Evolutionary conservation across 2,329 filamentous ascomycete species (phyloP).

Genomic region (Drechslera avenae): DNA sequence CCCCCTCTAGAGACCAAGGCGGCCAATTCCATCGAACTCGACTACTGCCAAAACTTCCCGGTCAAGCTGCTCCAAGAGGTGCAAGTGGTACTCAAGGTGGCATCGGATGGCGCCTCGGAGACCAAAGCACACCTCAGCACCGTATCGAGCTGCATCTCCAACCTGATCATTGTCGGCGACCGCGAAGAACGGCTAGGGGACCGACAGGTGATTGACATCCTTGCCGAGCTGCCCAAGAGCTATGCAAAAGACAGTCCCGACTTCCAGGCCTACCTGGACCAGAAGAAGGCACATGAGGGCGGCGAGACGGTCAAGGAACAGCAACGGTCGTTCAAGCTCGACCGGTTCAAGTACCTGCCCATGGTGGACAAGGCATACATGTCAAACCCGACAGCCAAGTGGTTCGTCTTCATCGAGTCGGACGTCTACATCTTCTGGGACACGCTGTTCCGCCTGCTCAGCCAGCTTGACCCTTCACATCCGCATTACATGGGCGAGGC

Average conservation of each 20-base stretch:
- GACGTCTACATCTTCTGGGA: slow-evolving; percentile 49
- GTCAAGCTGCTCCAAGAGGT: slow-evolving; percentile 49
- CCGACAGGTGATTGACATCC: slow-evolving; percentile 55
- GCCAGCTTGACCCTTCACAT: slow-evolving; percentile 44
- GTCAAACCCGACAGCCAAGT: slow-evolving; percentile 43
- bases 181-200: slow-evolving; percentile 60
- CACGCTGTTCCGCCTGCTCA: slow-evolving; percentile 51
- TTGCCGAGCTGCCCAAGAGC: slow-evolving; percentile 57
- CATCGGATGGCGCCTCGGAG: slow-evolving; percentile 51
- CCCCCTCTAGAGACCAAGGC: slow-evolving; percentile 40
- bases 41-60: slow-evolving; percentile 51
- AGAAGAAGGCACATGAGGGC: slow-evolving; percentile 47
- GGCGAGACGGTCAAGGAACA: slow-evolving; percentile 54
- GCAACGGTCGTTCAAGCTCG: slow-evolving; percentile 59
- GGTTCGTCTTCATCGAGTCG: slow-evolving; percentile 49
- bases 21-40: slow-evolving; percentile 38
- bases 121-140: slow-evolving; percentile 57
- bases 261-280: slow-evolving; percentile 58
- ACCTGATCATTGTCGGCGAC: slow-evolving; percentile 65
- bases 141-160: slow-evolving; percentile 60
- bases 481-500: slow-evolving; percentile 50
- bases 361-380: slow-evolving; percentile 59
- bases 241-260: slow-evolving; percentile 53
- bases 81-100: slow-evolving; percentile 58
- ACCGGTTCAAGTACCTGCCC: slow-evolving; percentile 65